Percentiles rank a stretch among this genome's conserved stretches.
These are phyloP conservation scores for Purpureocillium lavendulum DNA, from an alignment of 2,329 filamentous ascomycete genomes.

Conservation along the genomic window DNA sequence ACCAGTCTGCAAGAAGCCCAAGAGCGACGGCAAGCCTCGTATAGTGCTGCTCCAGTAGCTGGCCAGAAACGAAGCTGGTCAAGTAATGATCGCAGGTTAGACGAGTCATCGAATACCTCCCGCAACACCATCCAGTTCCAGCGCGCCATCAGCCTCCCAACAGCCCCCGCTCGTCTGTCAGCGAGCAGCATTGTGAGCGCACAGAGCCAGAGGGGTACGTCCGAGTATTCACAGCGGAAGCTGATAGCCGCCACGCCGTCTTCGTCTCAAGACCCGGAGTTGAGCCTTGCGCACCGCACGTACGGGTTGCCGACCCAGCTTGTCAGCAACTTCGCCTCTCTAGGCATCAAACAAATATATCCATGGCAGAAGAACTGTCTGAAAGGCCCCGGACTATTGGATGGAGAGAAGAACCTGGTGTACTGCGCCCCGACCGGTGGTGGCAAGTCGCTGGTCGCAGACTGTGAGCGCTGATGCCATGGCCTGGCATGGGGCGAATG, in stretches of 20 bases:
- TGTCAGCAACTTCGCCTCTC: constrained; percentile 53
- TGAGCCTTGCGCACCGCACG: constrained; percentile 52
- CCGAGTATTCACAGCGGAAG: constrained; percentile 51
- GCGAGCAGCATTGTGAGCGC: constrained; percentile 39
- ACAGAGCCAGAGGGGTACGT: constrained; percentile 15
- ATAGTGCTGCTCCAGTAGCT: constrained; percentile 29
- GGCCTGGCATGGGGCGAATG: constrained; percentile 4
- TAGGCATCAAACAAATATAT: constrained; percentile 68
- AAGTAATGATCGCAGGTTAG: constrained; percentile 9
- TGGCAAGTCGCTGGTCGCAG: constrained; percentile 68
- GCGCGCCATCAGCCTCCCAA: constrained; percentile 22
- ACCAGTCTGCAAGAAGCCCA: constrained; percentile 42
- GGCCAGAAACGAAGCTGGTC: constrained; percentile 40
- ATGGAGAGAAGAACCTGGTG: constrained; percentile 61
- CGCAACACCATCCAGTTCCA: constrained; percentile 20
- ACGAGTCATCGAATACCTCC: constrained; percentile 2
- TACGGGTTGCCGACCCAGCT: constrained; percentile 56
- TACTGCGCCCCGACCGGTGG: constrained; percentile 74
- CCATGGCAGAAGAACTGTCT: constrained; percentile 74
- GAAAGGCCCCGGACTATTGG: constrained; percentile 55
- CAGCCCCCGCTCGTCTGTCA: constrained; percentile 18
- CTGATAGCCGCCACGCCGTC: constrained; percentile 45
- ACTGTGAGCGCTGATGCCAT: constrained; percentile 26
- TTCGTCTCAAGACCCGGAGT: constrained; percentile 39
- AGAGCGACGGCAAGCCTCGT: constrained; percentile 23